phyloP scores from a whole-genome alignment of 2,329 filamentous ascomycete genomes.

The Phaeoacremonium minimum region DNA sequence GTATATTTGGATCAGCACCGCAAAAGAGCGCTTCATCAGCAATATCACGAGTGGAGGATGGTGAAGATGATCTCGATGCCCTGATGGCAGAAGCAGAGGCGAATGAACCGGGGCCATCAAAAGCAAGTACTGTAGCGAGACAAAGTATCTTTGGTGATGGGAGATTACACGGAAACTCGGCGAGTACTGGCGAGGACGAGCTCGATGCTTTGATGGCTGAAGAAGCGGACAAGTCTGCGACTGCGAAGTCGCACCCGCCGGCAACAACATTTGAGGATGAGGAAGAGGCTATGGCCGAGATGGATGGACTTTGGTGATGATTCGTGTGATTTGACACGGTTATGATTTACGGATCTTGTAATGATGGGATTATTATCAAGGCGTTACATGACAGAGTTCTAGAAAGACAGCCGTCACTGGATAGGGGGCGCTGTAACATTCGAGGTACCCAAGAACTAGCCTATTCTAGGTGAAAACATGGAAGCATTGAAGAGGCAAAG shows the following conservation, averaged over 20 bases:
- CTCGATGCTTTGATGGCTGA: slow-evolving; percentile 51
- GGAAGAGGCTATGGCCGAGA: slow-evolving; percentile 64
- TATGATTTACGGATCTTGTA: no score
- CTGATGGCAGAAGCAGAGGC: slow-evolving; percentile 25
- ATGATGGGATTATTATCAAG: no score
- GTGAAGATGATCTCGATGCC: slow-evolving; percentile 27
- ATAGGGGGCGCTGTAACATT: no score
- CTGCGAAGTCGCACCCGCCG: slow-evolving; percentile 2
- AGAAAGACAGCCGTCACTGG: no score
- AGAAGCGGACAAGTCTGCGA: slow-evolving; percentile 19
- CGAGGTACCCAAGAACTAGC: no score
- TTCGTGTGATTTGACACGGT: neutral
- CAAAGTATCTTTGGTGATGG: neutral
- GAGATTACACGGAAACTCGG: neutral
- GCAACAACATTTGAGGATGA: slow-evolving; percentile 51
- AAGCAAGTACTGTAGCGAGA: neutral
- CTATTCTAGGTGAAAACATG: no score
- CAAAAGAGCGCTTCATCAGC: slow-evolving; percentile 4
- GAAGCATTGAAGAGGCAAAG: no score
- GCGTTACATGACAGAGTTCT: no score
- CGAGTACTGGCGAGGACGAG: slow-evolving; percentile 29
- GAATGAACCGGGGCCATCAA: slow-evolving; percentile 3
- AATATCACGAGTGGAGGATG: slow-evolving; percentile 7
- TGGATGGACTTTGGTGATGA: slow-evolving; percentile 49
- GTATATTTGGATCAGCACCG: slow-evolving; percentile 8